These are phyloP conservation scores for Oryza nivara DNA, from an alignment of 176 grass and related monocot species.

Conservation along the genomic window DNA sequence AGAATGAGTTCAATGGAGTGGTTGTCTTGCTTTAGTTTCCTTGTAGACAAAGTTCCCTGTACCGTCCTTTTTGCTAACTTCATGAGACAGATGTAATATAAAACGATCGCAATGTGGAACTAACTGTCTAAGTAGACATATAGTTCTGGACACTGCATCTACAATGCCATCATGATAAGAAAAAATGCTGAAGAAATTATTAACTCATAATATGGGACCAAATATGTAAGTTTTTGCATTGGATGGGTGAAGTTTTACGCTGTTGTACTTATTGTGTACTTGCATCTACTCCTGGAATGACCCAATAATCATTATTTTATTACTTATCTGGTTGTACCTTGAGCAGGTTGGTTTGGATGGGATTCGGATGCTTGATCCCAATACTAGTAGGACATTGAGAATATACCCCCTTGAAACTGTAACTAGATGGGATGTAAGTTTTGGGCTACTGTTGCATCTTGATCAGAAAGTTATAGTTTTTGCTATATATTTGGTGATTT, in stretches of 20 bases:
- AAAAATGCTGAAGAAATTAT: neutral
- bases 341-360: constrained; percentile 96
- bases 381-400: constrained; percentile 78
- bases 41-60: neutral
- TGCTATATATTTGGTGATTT: constrained; percentile 18
- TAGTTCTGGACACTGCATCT: neutral
- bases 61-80: neutral
- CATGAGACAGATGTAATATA: neutral
- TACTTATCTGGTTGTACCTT: constrained; percentile 1
- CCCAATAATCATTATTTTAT: neutral
- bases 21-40: neutral
- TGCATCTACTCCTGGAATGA: neutral
- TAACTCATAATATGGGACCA: neutral
- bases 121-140: neutral
- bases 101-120: neutral
- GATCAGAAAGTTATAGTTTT: constrained; percentile 14
- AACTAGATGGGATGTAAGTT: constrained; percentile 97
- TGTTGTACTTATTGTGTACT: constrained; percentile 2
- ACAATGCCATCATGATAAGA: too few relatives aligned
- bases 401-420: constrained; percentile 92
- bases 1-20: neutral
- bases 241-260: neutral
- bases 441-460: neutral
- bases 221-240: neutral
- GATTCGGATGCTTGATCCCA: constrained; percentile 98